Evolutionary conservation across 2,329 filamentous ascomycete species (phyloP).

Genomic region (Metarhizium humberi): DNA sequence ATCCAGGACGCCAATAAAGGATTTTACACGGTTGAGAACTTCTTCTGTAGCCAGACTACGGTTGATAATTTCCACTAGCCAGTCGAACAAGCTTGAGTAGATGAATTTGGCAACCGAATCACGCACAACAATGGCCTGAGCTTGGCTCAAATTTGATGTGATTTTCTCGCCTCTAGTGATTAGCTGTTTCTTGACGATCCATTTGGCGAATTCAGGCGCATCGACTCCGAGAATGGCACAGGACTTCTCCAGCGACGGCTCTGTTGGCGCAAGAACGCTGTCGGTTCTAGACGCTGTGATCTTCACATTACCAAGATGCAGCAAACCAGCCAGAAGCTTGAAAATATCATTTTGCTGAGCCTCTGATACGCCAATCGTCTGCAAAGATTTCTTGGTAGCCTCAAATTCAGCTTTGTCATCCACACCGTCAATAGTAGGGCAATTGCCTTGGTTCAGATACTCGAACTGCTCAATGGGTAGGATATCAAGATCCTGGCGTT

Average conservation of each 20-base stretch:
- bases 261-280: slow-evolving; percentile 69
- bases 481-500: slow-evolving; percentile 71
- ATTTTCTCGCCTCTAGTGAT: slow-evolving; percentile 97
- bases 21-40: slow-evolving; percentile 69
- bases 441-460: slow-evolving; percentile 91
- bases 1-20: slow-evolving; percentile 97
- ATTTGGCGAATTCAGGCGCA: slow-evolving; percentile 79
- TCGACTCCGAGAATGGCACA: slow-evolving; percentile 83
- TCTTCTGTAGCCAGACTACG: slow-evolving; percentile 79
- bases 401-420: slow-evolving; percentile 93
- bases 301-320: slow-evolving; percentile 95
- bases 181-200: slow-evolving; percentile 98
- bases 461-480: slow-evolving; percentile 83
- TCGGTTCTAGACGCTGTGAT: slow-evolving; percentile 86
- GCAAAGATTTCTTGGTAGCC: slow-evolving; percentile 76
- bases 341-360: slow-evolving; percentile 78
- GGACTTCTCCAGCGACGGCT: slow-evolving; percentile 74
- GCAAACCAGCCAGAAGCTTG: slow-evolving; percentile 76
- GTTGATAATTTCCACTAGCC: slow-evolving; percentile 98
- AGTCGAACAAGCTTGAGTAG: slow-evolving; percentile 96
- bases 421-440: slow-evolving; percentile 84
- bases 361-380: slow-evolving; percentile 74
- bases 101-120: slow-evolving; percentile 98
- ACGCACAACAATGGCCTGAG: slow-evolving; percentile 87
- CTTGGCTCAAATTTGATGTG: slow-evolving; percentile 85